Evolutionary conservation across 2,329 filamentous ascomycete genomes (phyloP).

Genomic region (Aspergillus arachidicola): DNA sequence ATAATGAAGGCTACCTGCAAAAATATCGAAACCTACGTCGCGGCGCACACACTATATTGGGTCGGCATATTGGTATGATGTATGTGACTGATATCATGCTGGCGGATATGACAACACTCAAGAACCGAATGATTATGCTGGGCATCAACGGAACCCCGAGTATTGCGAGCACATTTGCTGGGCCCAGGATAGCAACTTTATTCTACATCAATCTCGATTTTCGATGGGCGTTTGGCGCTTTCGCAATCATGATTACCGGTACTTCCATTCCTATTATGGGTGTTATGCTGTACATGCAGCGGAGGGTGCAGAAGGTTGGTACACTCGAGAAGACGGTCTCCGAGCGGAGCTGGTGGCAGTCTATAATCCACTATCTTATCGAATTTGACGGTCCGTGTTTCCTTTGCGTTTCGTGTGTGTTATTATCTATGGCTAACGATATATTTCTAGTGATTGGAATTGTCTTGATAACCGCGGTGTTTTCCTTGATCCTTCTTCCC

Average conservation of each 20-base stretch:
- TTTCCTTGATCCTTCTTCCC: slow-evolving; percentile 2
- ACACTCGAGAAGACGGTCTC: neutral
- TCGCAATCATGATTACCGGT: neutral
- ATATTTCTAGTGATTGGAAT: neutral
- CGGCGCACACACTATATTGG: neutral
- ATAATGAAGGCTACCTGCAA: neutral
- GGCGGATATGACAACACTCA: neutral
- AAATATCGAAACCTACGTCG: neutral
- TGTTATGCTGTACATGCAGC: neutral
- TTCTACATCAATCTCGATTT: neutral
- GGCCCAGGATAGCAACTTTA: neutral
- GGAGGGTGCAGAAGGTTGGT: neutral
- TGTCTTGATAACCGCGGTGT: neutral
- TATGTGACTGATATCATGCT: neutral
- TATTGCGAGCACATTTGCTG: neutral
- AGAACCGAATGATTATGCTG: neutral
- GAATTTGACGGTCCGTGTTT: neutral
- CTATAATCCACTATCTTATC: neutral
- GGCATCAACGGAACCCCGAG: neutral
- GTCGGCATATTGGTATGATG: neutral
- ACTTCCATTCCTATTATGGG: neutral
- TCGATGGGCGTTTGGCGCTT: neutral
- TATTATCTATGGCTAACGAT: neutral
- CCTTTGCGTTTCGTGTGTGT: too few relatives aligned
- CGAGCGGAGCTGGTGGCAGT: neutral